phyloP scores from a whole-genome alignment of 768 basidiomycete species.

The Boletus fagicola region DNA sequence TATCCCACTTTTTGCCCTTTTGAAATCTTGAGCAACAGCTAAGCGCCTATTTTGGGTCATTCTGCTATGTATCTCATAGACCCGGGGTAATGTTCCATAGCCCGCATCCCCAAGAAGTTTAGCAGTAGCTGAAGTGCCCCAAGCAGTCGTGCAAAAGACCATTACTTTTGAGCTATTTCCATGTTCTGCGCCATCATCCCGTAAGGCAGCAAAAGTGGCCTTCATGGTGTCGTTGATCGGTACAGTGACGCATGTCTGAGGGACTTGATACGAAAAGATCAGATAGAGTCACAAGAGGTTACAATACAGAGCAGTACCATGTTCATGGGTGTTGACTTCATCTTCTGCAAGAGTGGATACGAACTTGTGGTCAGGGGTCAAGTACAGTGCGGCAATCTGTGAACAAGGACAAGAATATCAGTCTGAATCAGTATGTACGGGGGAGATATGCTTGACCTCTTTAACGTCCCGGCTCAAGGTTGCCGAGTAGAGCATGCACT shows the following conservation, averaged over 20 bases:
- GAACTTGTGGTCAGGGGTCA: constrained; percentile 38
- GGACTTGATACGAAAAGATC: constrained; percentile 32
- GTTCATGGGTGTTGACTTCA: constrained; percentile 60
- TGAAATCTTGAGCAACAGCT: constrained; percentile 51
- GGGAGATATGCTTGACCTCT: constrained; percentile 34
- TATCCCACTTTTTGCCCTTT: constrained; percentile 41
- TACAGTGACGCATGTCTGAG: constrained; percentile 45
- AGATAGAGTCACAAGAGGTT: not conserved
- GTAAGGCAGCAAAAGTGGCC: constrained; percentile 39
- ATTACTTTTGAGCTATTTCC: constrained; percentile 43
- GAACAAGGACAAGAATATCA: not conserved
- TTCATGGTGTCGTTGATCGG: constrained; percentile 44
- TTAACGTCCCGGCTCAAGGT: constrained; percentile 72
- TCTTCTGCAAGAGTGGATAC: constrained; percentile 57
- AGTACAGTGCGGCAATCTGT: constrained; percentile 30
- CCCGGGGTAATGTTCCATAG: constrained; percentile 30
- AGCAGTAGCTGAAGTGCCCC: constrained; percentile 46
- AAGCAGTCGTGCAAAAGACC: constrained; percentile 67
- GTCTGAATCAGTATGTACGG: not conserved
- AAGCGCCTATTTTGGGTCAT: constrained; percentile 49
- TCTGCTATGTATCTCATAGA: constrained; percentile 58
- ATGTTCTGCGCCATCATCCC: constrained; percentile 33
- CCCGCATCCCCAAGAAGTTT: constrained; percentile 36
- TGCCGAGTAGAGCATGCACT: constrained; percentile 70
- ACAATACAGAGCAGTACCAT: constrained; percentile 38